These are phyloP conservation scores for Chamaecrista fasciculata DNA, from an alignment of 306 rosid genomes.

Conservation along the genomic window DNA sequence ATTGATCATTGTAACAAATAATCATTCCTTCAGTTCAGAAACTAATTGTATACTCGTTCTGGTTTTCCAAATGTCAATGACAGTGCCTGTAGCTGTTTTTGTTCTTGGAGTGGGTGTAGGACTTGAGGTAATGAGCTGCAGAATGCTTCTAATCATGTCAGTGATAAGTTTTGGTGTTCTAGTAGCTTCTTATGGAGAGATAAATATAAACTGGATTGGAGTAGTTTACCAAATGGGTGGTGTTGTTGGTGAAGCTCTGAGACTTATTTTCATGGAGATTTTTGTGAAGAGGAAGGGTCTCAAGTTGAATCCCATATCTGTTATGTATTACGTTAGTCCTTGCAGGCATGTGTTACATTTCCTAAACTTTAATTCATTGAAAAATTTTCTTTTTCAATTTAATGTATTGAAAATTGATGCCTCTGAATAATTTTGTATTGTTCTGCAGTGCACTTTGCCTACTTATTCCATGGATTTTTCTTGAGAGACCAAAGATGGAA, in stretches of 20 bases:
- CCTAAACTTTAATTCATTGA: constrained; percentile 5
- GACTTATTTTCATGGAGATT: constrained; percentile 99
- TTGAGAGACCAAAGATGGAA: constrained; percentile 88
- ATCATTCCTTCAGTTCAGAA: constrained; percentile 10
- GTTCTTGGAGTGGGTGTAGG: constrained; percentile 94
- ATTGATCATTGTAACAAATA: constrained; percentile 15
- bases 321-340: constrained; percentile 98
- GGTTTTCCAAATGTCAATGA: constrained; percentile 31
- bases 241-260: constrained; percentile 95
- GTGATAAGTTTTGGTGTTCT: constrained; percentile 94
- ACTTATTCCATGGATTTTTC: constrained; percentile 89
- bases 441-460: constrained; percentile 89
- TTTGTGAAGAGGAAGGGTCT: constrained; percentile 95
- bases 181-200: constrained; percentile 96
- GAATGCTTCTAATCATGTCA: constrained; percentile 94
- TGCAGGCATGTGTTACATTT: constrained; percentile 65
- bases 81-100: constrained; percentile 99
- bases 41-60: constrained; percentile 22
- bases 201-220: constrained; percentile 89
- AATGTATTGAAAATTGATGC: background rate
- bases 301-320: constrained; percentile 83
- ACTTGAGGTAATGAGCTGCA: constrained; percentile 90
- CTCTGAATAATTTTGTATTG: constrained; percentile 20
- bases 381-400: constrained; percentile 11
- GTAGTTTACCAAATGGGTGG: constrained; percentile 99